Conservation (phyloP, 805 yeast genomes). For the Kazachstania africana region DNA sequence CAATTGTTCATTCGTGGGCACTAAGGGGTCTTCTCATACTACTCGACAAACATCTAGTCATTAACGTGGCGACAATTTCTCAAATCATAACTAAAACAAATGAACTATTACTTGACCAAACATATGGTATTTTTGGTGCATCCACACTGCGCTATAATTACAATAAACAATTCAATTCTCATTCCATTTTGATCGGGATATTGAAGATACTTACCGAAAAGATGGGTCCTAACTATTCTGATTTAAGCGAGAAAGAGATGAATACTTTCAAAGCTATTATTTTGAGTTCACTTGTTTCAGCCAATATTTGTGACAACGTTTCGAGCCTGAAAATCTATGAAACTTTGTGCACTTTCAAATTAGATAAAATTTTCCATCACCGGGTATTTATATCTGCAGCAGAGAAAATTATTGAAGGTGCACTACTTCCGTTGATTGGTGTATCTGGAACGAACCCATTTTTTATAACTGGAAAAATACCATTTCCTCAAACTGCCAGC, state of each 20-base stretch:
- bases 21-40: constrained; percentile 46
- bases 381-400: constrained; percentile 18
- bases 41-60: constrained; percentile 42
- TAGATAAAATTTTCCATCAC: constrained; percentile 19
- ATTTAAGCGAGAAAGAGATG: constrained; percentile 22
- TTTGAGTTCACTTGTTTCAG: constrained; percentile 24
- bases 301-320: constrained; percentile 26
- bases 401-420: constrained; percentile 6
- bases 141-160: constrained; percentile 39
- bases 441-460: constrained; percentile 8
- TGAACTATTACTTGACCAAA: constrained; percentile 32
- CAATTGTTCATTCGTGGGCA: constrained; percentile 67
- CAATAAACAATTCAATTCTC: constrained; percentile 36
- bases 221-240: constrained; percentile 45
- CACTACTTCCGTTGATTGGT: constrained; percentile 13
- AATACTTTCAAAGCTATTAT: constrained; percentile 27
- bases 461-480: constrained; percentile 27
- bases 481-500: constrained; percentile 38
- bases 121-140: constrained; percentile 36
- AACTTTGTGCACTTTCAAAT: constrained; percentile 21
- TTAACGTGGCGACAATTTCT: constrained; percentile 33
- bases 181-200: constrained; percentile 32
- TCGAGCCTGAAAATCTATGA: constrained; percentile 13
- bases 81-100: constrained; percentile 33
- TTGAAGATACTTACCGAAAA: constrained; percentile 35